Conservation (phyloP, 345 rosid species). For the Melaleuca alternifolia region DNA sequence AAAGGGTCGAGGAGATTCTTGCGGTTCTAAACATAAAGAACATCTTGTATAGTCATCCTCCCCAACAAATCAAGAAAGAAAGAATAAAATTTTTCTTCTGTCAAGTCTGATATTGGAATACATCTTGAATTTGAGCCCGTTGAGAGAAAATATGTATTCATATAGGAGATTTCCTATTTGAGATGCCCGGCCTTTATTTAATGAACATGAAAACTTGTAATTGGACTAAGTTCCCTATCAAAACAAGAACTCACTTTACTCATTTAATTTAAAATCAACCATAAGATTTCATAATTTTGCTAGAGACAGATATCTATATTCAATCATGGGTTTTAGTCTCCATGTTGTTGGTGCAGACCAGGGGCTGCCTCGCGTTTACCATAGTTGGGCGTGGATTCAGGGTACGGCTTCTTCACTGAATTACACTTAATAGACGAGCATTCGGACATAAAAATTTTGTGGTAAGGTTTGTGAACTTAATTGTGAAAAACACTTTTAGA, state of each 20-base stretch:
- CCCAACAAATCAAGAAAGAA: accelerated
- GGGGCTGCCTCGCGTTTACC: no score
- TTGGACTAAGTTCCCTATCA: background rate
- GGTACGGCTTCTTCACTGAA: no score
- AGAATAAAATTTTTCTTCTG: background rate
- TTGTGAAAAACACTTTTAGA: no score
- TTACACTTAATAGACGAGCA: no score
- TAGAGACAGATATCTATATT: no score
- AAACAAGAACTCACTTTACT: background rate
- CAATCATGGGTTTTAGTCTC: background rate
- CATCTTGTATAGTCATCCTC: background rate
- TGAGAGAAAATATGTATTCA: background rate
- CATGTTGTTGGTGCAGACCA: background rate
- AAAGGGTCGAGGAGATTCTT: background rate
- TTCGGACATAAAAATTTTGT: no score
- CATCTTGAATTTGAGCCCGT: background rate
- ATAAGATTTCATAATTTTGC: no score
- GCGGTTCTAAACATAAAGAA: background rate
- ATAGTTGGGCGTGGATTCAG: no score
- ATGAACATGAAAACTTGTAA: background rate
- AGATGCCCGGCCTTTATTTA: background rate
- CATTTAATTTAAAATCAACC: background rate
- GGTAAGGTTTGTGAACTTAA: no score
- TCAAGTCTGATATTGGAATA: background rate
- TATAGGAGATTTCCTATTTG: background rate